phyloP scores from a whole-genome alignment of 2,329 filamentous ascomycete species.

The Stagonosporopsis chrysanthemi region DNA sequence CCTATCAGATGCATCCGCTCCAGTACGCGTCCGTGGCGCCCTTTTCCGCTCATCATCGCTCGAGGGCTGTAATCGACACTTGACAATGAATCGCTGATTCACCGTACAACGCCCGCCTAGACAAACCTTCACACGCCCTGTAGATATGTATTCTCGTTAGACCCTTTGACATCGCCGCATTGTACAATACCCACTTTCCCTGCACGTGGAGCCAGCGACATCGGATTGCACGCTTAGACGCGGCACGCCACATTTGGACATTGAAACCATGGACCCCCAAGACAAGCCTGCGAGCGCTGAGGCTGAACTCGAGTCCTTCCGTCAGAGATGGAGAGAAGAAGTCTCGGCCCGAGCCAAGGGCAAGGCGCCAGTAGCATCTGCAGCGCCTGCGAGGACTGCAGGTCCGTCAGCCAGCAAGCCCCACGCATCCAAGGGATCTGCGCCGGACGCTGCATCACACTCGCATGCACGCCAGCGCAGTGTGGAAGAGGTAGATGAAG shows the following conservation, averaged over 20 bases:
- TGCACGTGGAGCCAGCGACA: conserved; percentile 31
- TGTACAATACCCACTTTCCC: conserved; percentile 18
- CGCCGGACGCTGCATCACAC: conserved; percentile 30
- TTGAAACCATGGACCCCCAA: conserved; percentile 27
- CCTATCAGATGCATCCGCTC: conserved; percentile 37
- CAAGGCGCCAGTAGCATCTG: conserved; percentile 29
- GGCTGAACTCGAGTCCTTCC: conserved; percentile 83
- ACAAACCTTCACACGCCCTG: conserved; percentile 17
- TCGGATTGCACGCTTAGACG: conserved; percentile 36
- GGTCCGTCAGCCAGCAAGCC: conserved; percentile 33
- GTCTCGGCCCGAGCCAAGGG: conserved; percentile 63
- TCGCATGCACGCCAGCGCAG: conserved; percentile 38
- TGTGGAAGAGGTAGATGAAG: conserved; percentile 50
- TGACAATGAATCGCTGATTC: conserved; percentile 5
- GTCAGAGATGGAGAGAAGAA: conserved; percentile 85
- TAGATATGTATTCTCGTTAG: conserved; percentile 35
- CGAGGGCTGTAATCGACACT: conserved; percentile 2
- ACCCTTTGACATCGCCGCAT: conserved; percentile 12
- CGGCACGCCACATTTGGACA: conserved; percentile 30
- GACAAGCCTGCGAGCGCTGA: conserved; percentile 48
- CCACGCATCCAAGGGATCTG: conserved; percentile 34
- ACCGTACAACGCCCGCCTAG: conserved; percentile 4
- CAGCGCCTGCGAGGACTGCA: conserved; percentile 24
- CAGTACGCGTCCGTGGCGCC: conserved; percentile 17
- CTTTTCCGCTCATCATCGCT: conserved; percentile 20